These are phyloP conservation scores for Arabidopsis suecica DNA, from an alignment of 345 rosid species.

Conservation along the genomic window DNA sequence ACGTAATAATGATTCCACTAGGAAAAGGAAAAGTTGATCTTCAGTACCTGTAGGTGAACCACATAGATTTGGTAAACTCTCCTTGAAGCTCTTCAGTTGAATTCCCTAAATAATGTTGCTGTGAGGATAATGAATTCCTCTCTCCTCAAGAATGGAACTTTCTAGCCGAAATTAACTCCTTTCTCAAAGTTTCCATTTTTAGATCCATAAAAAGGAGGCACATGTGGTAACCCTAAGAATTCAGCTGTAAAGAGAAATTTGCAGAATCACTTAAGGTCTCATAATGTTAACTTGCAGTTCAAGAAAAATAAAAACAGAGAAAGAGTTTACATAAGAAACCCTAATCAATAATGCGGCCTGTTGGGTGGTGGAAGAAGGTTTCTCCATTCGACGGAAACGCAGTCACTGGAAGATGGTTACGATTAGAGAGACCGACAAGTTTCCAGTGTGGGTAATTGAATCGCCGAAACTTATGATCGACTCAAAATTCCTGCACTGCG, in stretches of 20 bases:
- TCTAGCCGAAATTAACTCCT: conserved; percentile 60
- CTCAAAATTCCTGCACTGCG: background rate
- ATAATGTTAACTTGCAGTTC: conserved; percentile 7
- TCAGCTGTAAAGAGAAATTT: conserved; percentile 47
- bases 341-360: conserved; percentile 42
- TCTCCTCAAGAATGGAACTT: conserved; percentile 26
- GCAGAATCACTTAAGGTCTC: background rate
- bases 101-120: conserved; percentile 45
- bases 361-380: conserved; percentile 53
- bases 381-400: conserved; percentile 55
- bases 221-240: conserved; percentile 42
- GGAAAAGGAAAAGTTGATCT: background rate
- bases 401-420: background rate
- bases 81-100: conserved; percentile 53
- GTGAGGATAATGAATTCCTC: conserved; percentile 32
- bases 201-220: conserved; percentile 50
- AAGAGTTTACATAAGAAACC: background rate
- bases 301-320: background rate
- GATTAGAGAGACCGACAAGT: conserved; percentile 39
- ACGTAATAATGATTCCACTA: background rate
- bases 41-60: conserved; percentile 40
- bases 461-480: conserved; percentile 67
- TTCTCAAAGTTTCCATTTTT: conserved; percentile 34
- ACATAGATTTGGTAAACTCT: conserved; percentile 48
- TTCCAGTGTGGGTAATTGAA: conserved; percentile 60